These are phyloP conservation scores for Wallacemonas sp. DNA, from an alignment of 208 protist genomes.

Conservation along the genomic window DNA sequence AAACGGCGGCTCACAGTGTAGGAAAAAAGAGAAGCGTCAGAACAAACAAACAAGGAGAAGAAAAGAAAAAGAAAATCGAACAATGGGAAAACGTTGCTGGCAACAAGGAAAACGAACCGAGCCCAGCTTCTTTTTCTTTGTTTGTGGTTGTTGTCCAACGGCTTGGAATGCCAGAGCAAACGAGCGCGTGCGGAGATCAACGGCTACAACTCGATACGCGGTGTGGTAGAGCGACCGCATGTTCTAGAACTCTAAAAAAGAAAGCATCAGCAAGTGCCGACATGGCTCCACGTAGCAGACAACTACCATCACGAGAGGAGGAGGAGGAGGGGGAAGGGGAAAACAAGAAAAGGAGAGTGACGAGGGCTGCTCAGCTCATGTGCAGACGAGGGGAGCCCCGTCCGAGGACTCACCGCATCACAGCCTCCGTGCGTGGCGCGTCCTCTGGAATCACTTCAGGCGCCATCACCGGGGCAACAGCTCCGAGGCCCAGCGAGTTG, in stretches of 20 bases:
- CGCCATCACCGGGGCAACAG: constrained; percentile 1
- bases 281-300: no score
- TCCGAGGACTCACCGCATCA: neutral
- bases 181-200: no score
- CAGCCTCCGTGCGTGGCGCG: neutral
- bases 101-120: neutral
- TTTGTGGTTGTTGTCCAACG: no score
- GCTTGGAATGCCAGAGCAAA: no score
- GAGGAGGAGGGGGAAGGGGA: neutral
- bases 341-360: neutral
- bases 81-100: neutral
- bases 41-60: no score
- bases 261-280: no score
- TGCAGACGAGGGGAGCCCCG: no score
- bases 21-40: no score
- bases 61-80: constrained; percentile 1
- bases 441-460: neutral
- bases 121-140: neutral
- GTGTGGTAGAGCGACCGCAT: no score
- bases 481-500: neutral
- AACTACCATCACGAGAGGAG: neutral
- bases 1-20: no score
- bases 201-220: no score
- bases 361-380: neutral
- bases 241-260: no score